Conservation (phyloP, 306 rosid genomes). For the Cicer chorassanicum region DNA sequence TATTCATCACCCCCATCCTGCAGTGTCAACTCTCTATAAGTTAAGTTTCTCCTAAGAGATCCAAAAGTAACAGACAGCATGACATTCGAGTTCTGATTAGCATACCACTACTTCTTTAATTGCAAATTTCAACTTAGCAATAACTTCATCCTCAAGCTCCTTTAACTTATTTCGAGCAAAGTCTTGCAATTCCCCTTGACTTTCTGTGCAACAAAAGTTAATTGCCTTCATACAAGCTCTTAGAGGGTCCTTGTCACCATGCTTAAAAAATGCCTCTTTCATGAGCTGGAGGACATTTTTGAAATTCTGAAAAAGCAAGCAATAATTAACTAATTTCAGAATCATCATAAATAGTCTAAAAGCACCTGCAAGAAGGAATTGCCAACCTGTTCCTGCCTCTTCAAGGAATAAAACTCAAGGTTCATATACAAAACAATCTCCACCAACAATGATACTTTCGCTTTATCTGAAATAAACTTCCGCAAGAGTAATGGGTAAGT, state of each 20-base stretch:
- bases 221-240: conserved; percentile 87
- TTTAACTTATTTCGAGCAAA: conserved; percentile 76
- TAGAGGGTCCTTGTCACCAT: conserved; percentile 86
- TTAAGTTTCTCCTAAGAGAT: conserved; percentile 43
- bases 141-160: conserved; percentile 83
- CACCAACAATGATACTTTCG: conserved; percentile 76
- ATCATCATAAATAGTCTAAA: conserved; percentile 34
- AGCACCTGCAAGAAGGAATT: conserved; percentile 38
- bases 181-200: conserved; percentile 95
- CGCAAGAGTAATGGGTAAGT: conserved; percentile 79
- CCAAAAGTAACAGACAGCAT: conserved; percentile 40
- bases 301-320: conserved; percentile 70
- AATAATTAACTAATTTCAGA: conserved; percentile 34
- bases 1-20: conserved; percentile 99
- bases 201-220: conserved; percentile 69
- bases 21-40: conserved; percentile 43
- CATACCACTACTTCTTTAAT: conserved; percentile 86
- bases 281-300: conserved; percentile 80
- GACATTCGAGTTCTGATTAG: conserved; percentile 31
- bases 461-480: conserved; percentile 89
- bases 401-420: conserved; percentile 83
- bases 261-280: conserved; percentile 88
- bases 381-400: conserved; percentile 91
- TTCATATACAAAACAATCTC: conserved; percentile 81
- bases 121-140: conserved; percentile 74